Conservation (phyloP, 75 land plant species). For the Pinus albicaulis region DNA sequence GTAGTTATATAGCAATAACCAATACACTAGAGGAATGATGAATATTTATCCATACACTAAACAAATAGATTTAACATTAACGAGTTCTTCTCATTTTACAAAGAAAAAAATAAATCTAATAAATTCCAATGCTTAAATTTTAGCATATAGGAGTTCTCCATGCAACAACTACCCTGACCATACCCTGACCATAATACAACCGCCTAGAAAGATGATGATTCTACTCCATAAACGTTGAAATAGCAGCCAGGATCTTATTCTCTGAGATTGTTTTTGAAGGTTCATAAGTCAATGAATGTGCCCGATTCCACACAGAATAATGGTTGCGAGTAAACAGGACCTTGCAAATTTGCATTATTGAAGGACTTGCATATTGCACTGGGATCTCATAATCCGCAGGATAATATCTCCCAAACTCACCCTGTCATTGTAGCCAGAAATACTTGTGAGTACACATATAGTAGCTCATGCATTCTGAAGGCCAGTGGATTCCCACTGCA, state of each 20-base stretch:
- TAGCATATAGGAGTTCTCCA: background rate
- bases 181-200: background rate
- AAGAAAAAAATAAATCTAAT: background rate
- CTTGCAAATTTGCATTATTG: constrained; percentile 5
- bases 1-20: background rate
- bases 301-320: background rate
- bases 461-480: too few species aligned
- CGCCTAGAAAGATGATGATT: background rate
- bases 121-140: background rate
- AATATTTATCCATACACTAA: background rate
- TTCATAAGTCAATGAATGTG: constrained; percentile 5
- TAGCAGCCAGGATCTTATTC: constrained; percentile 8
- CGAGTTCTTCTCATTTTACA: background rate
- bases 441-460: too few species aligned
- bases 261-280: constrained; percentile 9
- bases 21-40: background rate
- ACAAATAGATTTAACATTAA: background rate
- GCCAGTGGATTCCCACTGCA: too few species aligned
- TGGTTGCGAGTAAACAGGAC: background rate
- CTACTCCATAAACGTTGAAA: constrained; percentile 8
- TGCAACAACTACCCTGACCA: background rate
- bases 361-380: constrained; percentile 9
- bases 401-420: constrained; percentile 5
- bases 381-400: constrained; percentile 9
- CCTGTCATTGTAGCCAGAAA: background rate